Evolutionary conservation across 495 filamentous ascomycete species (phyloP).

Genomic region (Darksidea phi): DNA sequence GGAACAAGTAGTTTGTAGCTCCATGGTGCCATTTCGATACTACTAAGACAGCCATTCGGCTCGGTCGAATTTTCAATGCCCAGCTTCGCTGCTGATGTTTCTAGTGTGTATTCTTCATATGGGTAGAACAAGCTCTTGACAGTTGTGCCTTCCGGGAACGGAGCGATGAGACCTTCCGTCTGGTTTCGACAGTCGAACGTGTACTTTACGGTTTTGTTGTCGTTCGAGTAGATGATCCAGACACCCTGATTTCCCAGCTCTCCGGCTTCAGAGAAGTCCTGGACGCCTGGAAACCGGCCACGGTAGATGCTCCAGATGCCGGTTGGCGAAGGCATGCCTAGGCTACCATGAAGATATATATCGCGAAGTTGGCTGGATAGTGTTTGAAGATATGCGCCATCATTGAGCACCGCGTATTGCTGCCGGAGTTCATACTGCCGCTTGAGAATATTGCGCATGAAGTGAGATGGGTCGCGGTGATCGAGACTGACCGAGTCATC

Average conservation of each 20-base stretch:
- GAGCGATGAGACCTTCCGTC: conserved; percentile 54
- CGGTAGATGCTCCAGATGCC: conserved; percentile 68
- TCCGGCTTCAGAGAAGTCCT: conserved; percentile 51
- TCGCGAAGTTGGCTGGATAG: conserved; percentile 60
- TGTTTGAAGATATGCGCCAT: conserved; percentile 56
- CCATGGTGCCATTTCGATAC: conserved; percentile 55
- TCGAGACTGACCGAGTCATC: conserved; percentile 61
- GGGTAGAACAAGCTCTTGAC: conserved; percentile 70
- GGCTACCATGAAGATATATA: conserved; percentile 55
- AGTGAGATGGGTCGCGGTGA: conserved; percentile 68
- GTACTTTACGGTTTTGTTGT: conserved; percentile 56
- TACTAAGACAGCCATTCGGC: conserved; percentile 58
- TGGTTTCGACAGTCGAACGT: conserved; percentile 58
- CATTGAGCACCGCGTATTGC: conserved; percentile 60
- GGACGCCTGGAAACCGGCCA: conserved; percentile 50
- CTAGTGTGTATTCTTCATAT: conserved; percentile 56
- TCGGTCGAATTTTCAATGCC: conserved; percentile 48
- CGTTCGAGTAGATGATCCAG: conserved; percentile 69
- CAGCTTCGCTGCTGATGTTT: conserved; percentile 41
- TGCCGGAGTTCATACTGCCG: conserved; percentile 64
- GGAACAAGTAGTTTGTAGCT: conserved; percentile 67
- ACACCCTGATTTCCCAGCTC: conserved; percentile 53
- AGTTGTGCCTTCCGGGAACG: conserved; percentile 55
- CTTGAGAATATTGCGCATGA: conserved; percentile 65
- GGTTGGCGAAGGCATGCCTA: conserved; percentile 57